phyloP scores from a whole-genome alignment of 768 basidiomycete genomes.

The Cystoderma amianthinum region DNA sequence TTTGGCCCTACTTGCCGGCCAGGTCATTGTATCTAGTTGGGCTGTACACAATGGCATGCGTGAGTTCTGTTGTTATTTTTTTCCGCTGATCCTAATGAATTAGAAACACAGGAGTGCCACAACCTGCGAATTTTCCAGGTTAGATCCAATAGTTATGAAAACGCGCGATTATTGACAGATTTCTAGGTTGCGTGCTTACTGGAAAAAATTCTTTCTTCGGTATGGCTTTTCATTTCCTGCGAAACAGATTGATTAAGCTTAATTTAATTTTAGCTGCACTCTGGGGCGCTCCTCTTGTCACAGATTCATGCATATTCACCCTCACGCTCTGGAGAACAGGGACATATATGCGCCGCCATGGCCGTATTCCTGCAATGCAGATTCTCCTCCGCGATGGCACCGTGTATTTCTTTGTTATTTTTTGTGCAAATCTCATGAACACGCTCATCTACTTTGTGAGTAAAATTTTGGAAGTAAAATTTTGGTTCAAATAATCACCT shows the following conservation, averaged over 20 bases:
- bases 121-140: slow-evolving; percentile 13
- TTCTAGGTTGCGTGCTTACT: slow-evolving; percentile 12
- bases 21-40: slow-evolving; percentile 12
- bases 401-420: slow-evolving; percentile 14
- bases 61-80: slow-evolving; percentile 6
- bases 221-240: slow-evolving; percentile 1
- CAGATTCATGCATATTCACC: slow-evolving; percentile 13
- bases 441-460: slow-evolving; percentile 16
- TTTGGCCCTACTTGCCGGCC: slow-evolving; percentile 9
- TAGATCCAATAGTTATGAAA: too few species aligned
- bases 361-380: slow-evolving; percentile 11
- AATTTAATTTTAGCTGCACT: slow-evolving; percentile 8
- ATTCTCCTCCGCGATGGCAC: slow-evolving; percentile 15
- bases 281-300: slow-evolving; percentile 14
- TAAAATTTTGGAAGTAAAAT: too few species aligned
- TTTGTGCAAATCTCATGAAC: slow-evolving; percentile 15
- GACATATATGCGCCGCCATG: slow-evolving; percentile 9
- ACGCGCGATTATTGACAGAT: not conserved
- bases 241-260: not conserved
- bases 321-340: slow-evolving; percentile 12
- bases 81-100: not conserved
- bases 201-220: slow-evolving; percentile 13
- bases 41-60: slow-evolving; percentile 14
- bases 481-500: too few species aligned
- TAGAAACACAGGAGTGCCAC: slow-evolving; percentile 10